Conservation (phyloP, 2,329 filamentous ascomycete genomes). For the Aciculosporium take region DNA sequence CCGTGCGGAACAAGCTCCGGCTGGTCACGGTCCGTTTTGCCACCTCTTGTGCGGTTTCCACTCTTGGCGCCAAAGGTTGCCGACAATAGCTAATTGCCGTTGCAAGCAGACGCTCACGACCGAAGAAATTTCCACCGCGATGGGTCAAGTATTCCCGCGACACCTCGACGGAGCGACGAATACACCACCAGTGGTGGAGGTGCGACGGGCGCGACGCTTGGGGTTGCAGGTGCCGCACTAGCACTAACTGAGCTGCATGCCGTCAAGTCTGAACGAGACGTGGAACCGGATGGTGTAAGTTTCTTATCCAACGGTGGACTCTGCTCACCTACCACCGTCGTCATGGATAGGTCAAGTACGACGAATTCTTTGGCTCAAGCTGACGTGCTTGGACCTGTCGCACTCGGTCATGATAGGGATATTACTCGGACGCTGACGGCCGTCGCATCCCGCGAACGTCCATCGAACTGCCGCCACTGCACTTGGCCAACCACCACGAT, state of each 20-base stretch:
- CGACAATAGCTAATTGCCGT: not conserved
- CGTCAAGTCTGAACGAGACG: conserved; percentile 61
- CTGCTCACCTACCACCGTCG: conserved; percentile 15
- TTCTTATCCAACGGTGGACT: conserved; percentile 7
- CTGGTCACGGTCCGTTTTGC: conserved; percentile 19
- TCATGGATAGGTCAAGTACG: conserved; percentile 6
- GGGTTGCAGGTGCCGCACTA: conserved; percentile 60
- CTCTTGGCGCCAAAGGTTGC: not conserved
- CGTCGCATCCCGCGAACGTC: conserved; percentile 49
- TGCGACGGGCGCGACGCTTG: conserved; percentile 33
- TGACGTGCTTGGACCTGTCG: conserved; percentile 4
- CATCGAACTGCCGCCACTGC: conserved; percentile 60
- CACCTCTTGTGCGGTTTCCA: conserved; percentile 2
- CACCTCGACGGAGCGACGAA: conserved; percentile 57
- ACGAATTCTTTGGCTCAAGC: not conserved
- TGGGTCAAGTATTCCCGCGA: conserved; percentile 50
- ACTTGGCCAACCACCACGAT: conserved; percentile 36
- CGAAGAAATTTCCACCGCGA: conserved; percentile 44
- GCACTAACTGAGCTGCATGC: conserved; percentile 71
- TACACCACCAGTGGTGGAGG: conserved; percentile 32
- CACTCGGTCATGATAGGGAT: conserved; percentile 32
- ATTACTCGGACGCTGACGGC: conserved; percentile 56
- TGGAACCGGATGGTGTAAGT: conserved; percentile 65
- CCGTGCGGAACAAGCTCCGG: conserved; percentile 25
- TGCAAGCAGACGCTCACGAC: conserved; percentile 33